Percentiles rank a stretch among this genome's conserved stretches.
These are phyloP conservation scores for Akanthomyces dipterigenus DNA, from an alignment of 2,329 filamentous ascomycete species.

Conservation along the genomic window DNA sequence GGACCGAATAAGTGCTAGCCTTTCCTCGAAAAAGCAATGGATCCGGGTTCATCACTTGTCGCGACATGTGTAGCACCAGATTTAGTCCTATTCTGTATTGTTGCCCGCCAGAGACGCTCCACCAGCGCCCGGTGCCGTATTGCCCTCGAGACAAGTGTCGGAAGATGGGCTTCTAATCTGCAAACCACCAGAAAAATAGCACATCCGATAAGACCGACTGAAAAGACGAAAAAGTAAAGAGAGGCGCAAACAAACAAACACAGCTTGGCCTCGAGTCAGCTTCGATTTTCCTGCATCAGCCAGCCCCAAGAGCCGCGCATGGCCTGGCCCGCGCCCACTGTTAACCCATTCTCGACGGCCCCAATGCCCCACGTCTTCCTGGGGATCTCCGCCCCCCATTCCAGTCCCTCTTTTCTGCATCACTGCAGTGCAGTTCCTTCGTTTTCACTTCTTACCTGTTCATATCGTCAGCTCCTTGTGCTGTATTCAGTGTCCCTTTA, in stretches of 20 bases:
- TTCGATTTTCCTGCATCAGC: background rate
- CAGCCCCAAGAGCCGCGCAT: background rate
- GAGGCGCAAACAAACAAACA: background rate
- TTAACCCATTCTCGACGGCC: constrained; percentile 4
- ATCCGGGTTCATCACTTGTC: background rate
- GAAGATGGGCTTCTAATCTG: no score
- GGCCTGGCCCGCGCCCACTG: constrained; percentile 1
- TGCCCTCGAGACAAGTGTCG: background rate
- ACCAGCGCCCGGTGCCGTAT: background rate
- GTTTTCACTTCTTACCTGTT: background rate
- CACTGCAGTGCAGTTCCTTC: background rate
- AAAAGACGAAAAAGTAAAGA: background rate
- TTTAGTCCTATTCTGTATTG: background rate
- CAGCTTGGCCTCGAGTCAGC: background rate
- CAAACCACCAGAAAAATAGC: background rate
- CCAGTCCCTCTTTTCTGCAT: background rate
- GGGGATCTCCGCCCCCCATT: constrained; percentile 9
- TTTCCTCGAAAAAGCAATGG: background rate
- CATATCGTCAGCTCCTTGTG: no score
- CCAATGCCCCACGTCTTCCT: constrained; percentile 5
- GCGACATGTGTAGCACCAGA: background rate
- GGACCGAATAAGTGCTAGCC: background rate
- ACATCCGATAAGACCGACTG: background rate
- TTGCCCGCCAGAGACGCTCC: background rate
- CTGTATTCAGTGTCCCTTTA: background rate